A percentile compares a stretch with the other conserved stretches of the same genome.
These are phyloP conservation scores for Trichoderma lentiforme DNA, from an alignment of 2,329 filamentous ascomycete genomes.

Conservation along the genomic window DNA sequence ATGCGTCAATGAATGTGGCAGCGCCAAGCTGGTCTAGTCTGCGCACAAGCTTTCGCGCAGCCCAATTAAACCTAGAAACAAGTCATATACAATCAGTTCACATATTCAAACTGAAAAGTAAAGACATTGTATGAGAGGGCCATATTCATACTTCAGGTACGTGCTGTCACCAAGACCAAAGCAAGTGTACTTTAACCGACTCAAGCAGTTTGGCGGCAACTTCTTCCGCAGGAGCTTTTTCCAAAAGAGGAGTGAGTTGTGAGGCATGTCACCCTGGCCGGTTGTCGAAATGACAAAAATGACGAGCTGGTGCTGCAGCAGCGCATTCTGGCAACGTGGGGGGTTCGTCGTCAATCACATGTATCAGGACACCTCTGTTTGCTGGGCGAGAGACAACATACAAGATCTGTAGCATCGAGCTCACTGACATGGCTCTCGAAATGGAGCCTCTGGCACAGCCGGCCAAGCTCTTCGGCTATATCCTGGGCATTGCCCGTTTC, in stretches of 20 bases:
- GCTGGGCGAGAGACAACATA: constrained; percentile 44
- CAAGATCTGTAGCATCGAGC: constrained; percentile 72
- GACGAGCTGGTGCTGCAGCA: constrained; percentile 55
- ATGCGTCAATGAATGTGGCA: constrained; percentile 68
- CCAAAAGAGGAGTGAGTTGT: constrained; percentile 82
- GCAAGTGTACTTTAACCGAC: constrained; percentile 68
- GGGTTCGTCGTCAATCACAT: not conserved
- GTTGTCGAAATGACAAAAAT: constrained; percentile 88
- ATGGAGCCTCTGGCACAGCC: constrained; percentile 70
- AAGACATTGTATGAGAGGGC: not conserved
- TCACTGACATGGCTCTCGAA: constrained; percentile 74
- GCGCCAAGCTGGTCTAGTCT: constrained; percentile 82
- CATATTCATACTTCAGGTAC: constrained; percentile 71
- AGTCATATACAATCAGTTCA: not conserved
- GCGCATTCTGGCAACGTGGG: constrained; percentile 40
- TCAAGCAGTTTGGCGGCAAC: constrained; percentile 67
- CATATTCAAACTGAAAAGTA: not conserved
- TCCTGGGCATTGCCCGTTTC: constrained; percentile 95
- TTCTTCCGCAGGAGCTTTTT: constrained; percentile 75
- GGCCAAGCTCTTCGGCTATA: constrained; percentile 78
- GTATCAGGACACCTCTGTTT: not conserved
- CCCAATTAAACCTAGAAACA: constrained; percentile 77
- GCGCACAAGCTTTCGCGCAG: constrained; percentile 81
- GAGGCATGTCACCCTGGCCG: constrained; percentile 88
- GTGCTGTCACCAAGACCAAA: constrained; percentile 95